Evolutionary conservation across 768 basidiomycete genomes (phyloP).

Genomic region (Serpula lacrymans): DNA sequence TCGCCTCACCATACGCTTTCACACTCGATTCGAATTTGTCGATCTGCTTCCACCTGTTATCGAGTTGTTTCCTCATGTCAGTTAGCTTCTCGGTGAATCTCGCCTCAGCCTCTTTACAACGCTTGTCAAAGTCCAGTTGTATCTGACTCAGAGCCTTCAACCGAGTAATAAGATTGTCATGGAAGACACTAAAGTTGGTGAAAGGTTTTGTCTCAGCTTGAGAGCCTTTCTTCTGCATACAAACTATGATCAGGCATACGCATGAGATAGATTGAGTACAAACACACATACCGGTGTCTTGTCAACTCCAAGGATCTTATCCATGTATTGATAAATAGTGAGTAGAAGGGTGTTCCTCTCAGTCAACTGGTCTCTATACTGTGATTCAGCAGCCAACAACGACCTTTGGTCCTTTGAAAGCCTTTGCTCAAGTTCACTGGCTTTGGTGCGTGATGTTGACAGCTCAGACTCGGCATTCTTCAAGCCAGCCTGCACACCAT

Average conservation of each 20-base stretch:
- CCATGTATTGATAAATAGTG: slow-evolving; percentile 93
- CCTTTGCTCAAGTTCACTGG: slow-evolving; percentile 74
- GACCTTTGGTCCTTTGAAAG: slow-evolving; percentile 80
- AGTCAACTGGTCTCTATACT: slow-evolving; percentile 88
- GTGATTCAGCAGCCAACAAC: slow-evolving; percentile 65
- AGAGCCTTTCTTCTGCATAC: slow-evolving; percentile 62
- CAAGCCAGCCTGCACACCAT: slow-evolving; percentile 56
- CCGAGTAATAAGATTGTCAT: slow-evolving; percentile 88
- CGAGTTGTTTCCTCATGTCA: slow-evolving; percentile 84
- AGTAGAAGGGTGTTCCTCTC: slow-evolving; percentile 89
- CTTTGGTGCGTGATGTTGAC: slow-evolving; percentile 51
- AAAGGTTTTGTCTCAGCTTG: slow-evolving; percentile 88
- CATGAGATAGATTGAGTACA: not conserved
- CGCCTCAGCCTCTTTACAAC: slow-evolving; percentile 74
- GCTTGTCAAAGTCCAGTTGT: slow-evolving; percentile 82
- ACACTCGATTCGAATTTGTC: slow-evolving; percentile 89
- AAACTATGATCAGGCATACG: not conserved
- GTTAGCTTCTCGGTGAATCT: slow-evolving; percentile 69
- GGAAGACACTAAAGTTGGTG: slow-evolving; percentile 91
- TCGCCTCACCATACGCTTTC: slow-evolving; percentile 78
- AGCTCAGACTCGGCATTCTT: slow-evolving; percentile 71
- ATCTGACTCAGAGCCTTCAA: slow-evolving; percentile 84
- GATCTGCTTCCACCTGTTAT: slow-evolving; percentile 85
- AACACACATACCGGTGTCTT: slow-evolving; percentile 68
- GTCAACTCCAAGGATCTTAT: slow-evolving; percentile 88